Evolutionary conservation across 1,284 basidiomycete species (phyloP), one percentile per base, ranked within the genome.

Genomic region (Thelephora terrestris): DNA sequence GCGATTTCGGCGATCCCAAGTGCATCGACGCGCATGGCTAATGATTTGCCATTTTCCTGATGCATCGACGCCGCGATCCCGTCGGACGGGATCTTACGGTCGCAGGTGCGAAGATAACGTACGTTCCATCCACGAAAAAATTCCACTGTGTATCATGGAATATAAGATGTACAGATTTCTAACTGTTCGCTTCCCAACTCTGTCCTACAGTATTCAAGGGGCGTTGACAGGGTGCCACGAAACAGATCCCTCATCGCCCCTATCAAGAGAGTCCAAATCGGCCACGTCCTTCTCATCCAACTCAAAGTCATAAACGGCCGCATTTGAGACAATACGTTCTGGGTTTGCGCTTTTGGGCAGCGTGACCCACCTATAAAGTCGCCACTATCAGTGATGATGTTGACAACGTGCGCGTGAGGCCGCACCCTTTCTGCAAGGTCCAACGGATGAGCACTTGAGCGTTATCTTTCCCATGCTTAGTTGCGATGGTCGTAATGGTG

Each of bases 401-500:
- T 3, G 42, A 17, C 23, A 14, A 1, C 9, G 14, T 10, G 17
- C 5, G 21, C 32, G 42, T 35, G n/a, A 50, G 1, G 12, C 47
- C 54, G 24, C 38, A 61, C 74, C 58, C 56, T 45, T 73, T 75
- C 57, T 85, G 83, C 36, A 87, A 61, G 12, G 77, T 79, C 83
- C 83, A 86, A 4, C 83, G 70, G 40, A 87, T 65, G 47, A 86
- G 66, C 17, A 88, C 67, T 55, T 85, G 84, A 0, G 79, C 73
- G 1, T 71, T 63, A 3, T 67, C 68, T 57, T 73, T 80, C 32
- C 62, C 57, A 55, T 75, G 67, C 71, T 73, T 77, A 49, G 69
- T 54, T 0, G 74, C 64, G 7, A 81, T 54, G 21, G 63, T 58
- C 21, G 61, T 57, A 7, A 81, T 53, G 1, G 68, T 61, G 0